Evolutionary conservation across 2,329 filamentous ascomycete species (phyloP), one percentile per base, ranked within the genome.

Genomic region (Trichoderma asperellum): DNA sequence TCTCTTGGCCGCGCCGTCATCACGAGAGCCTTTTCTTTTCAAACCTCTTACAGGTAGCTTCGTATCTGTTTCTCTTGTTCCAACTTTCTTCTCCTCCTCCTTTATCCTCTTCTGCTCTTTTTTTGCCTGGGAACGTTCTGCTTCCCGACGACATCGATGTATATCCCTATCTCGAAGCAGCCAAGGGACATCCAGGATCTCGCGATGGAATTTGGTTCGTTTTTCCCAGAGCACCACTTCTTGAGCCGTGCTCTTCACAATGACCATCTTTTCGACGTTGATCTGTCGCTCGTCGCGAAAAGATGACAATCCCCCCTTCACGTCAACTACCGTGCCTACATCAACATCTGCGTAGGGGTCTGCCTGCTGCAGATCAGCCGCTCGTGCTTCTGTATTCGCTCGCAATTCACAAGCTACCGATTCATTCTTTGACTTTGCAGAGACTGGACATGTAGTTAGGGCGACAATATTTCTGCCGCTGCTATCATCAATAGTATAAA

Each of bases 401-500:
- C 29, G 37, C 52, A 32, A 16, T 43, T 53, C 18, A 5, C 32
- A 27, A 7, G n/a, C 18, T 18, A 56, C 16, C 37, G 53, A 27
- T 27, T 58, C 61, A 35, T 63, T 37, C 16, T 53, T 59, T n/a
- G 49, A 6, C n/a, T 68, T 60, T 14, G 55, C 29, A 10, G 35
- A 21, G 11, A 53, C 27, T 4, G 69, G 27, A 16, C 56, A 47
- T 8, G 72, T 70, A 10, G 69, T 29, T 14, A 76, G 47, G 24
- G 76, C 79, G 47, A 90, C 85, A 27, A 91, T 85, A 69, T 85
- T 88, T 29, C 78, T 78, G 16, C 89, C 89, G 72, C 86, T 89
- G 76, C 88, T 87, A 77, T 91, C 89, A 73, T 91, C 89, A n/a
- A 91, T 77, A 2, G 85, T 89, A 73, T 85, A 88, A 52, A 86